Conservation (phyloP, 805 yeast genomes). For the Kluyveromyces siamensis region DNA sequence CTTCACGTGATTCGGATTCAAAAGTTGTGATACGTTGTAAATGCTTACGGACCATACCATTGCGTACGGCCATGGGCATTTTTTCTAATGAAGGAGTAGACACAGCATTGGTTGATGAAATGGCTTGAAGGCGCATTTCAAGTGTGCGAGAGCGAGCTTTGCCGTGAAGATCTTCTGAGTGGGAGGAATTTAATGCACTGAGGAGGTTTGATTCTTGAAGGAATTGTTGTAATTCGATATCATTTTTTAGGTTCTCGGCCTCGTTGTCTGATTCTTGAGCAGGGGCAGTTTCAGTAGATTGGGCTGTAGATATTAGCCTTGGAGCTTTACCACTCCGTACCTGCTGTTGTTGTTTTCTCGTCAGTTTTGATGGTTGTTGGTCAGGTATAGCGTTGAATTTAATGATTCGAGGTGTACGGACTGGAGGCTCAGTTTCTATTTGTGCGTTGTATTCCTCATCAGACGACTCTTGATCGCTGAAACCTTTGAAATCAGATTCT, state of each 20-base stretch:
- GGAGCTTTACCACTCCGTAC: conserved; percentile 56
- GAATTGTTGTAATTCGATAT: conserved; percentile 62
- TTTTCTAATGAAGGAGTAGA: conserved; percentile 43
- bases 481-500: background rate
- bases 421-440: background rate
- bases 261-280: conserved; percentile 28
- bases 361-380: conserved; percentile 11
- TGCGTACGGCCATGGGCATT: conserved; percentile 84
- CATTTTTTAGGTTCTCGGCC: conserved; percentile 53
- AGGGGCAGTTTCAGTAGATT: conserved; percentile 13
- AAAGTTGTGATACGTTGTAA: conserved; percentile 42
- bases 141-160: conserved; percentile 58
- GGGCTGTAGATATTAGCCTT: conserved; percentile 3
- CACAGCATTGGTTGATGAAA: conserved; percentile 40
- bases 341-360: conserved; percentile 43
- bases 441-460: background rate
- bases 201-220: conserved; percentile 63
- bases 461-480: background rate
- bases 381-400: conserved; percentile 21
- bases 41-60: conserved; percentile 65
- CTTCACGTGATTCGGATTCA: conserved; percentile 76
- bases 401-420: conserved; percentile 16
- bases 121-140: conserved; percentile 43
- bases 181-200: conserved; percentile 28
- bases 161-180: conserved; percentile 51